Evolutionary conservation across 176 grass and related monocot genomes (phyloP).

Genomic region (Bromus sterilis): DNA sequence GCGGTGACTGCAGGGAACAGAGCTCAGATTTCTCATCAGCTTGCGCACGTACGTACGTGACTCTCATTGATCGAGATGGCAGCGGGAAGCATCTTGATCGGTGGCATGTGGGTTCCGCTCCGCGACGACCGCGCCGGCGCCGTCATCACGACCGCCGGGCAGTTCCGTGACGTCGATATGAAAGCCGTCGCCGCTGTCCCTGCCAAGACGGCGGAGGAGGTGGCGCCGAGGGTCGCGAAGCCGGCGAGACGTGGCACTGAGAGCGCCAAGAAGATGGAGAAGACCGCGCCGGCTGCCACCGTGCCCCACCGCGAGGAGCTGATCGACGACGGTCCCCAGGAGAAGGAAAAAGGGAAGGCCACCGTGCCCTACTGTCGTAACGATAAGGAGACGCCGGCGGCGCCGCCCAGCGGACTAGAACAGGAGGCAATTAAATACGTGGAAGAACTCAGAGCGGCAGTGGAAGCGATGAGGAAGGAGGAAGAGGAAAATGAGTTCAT

Average conservation of each 20-base stretch:
- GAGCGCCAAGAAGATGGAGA: neutral
- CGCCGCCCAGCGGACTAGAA: neutral
- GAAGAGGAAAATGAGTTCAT: neutral
- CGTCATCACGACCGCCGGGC: neutral
- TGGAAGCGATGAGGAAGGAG: neutral
- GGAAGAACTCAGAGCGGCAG: neutral
- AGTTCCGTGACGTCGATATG: too few species aligned
- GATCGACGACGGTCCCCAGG: neutral
- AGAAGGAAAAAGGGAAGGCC: neutral
- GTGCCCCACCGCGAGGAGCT: neutral
- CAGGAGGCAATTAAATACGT: neutral
- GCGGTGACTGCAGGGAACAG: neutral
- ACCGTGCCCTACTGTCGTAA: neutral
- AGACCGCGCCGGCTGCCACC: neutral
- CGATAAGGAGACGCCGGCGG: neutral
- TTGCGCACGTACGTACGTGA: too few species aligned
- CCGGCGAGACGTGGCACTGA: neutral
- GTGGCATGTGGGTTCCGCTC: constrained; percentile 2
- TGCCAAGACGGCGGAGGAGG: too few species aligned
- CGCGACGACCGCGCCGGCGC: neutral
- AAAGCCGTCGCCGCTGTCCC: neutral
- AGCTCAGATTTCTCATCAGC: too few species aligned
- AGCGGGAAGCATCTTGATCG: neutral
- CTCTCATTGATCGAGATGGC: neutral
- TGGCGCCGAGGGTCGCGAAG: neutral